These are phyloP conservation scores for Monosporozyma yasuniensis DNA, from an alignment of 805 yeast species.

Conservation along the genomic window DNA sequence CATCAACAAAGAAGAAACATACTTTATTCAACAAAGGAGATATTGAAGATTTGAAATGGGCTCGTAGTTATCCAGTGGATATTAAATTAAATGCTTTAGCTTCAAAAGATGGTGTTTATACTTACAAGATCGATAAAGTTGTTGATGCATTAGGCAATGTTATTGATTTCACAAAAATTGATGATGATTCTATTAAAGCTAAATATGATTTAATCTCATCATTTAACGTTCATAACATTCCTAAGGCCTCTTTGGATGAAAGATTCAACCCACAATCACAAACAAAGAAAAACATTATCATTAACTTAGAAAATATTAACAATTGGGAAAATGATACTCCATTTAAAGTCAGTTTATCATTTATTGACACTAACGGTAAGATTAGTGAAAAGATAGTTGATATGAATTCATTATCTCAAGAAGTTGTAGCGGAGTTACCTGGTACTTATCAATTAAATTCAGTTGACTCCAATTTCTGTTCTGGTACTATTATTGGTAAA, in stretches of 20 bases:
- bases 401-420: constrained; percentile 23
- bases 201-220: constrained; percentile 35
- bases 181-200: constrained; percentile 16
- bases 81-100: constrained; percentile 37
- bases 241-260: constrained; percentile 42
- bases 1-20: constrained; percentile 10
- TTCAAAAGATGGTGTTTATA: constrained; percentile 41
- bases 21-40: constrained; percentile 27
- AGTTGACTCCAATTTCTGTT: constrained; percentile 55
- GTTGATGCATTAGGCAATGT: constrained; percentile 61
- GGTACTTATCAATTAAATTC: constrained; percentile 56
- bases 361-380: constrained; percentile 22
- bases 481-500: constrained; percentile 53
- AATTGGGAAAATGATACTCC: constrained; percentile 27
- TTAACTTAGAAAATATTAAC: constrained; percentile 24
- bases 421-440: constrained; percentile 40
- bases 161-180: constrained; percentile 34
- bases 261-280: constrained; percentile 29
- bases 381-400: constrained; percentile 19
- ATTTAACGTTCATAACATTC: constrained; percentile 47
- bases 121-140: constrained; percentile 48
- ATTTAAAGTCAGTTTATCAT: constrained; percentile 30
- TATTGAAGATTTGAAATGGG: constrained; percentile 35
- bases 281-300: constrained; percentile 32
- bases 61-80: constrained; percentile 35